Evolutionary conservation across 768 basidiomycete species (phyloP).

Genomic region (Xerocomellus intermedius): DNA sequence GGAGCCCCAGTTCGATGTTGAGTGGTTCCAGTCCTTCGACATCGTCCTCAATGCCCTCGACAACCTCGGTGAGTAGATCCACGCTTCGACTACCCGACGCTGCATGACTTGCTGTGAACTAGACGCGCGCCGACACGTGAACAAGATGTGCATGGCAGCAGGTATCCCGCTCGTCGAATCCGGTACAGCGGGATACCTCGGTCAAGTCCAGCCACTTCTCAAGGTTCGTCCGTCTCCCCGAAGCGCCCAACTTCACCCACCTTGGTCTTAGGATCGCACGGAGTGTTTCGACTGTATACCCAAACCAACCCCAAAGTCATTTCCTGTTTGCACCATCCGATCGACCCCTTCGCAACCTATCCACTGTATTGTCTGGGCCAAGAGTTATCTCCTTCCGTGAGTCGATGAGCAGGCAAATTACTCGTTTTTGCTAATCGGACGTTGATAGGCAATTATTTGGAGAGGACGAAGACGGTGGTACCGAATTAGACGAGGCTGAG

Average conservation of each 20-base stretch:
- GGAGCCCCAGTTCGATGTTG: constrained; percentile 82
- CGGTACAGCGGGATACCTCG: constrained; percentile 95
- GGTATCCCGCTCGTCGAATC: constrained; percentile 90
- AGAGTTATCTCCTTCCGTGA: constrained; percentile 91
- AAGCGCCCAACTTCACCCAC: neutral
- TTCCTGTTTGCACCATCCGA: constrained; percentile 96
- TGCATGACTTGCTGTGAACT: neutral
- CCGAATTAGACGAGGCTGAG: constrained; percentile 89
- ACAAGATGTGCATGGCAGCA: constrained; percentile 96
- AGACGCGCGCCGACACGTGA: constrained; percentile 96
- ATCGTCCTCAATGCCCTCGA: constrained; percentile 95
- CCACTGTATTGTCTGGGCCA: constrained; percentile 99
- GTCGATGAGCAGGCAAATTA: constrained; percentile 23
- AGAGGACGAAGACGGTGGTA: constrained; percentile 79
- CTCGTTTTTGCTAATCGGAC: neutral
- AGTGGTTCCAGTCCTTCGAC: constrained; percentile 90
- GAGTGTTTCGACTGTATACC: constrained; percentile 98
- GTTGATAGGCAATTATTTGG: constrained; percentile 83
- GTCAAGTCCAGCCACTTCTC: constrained; percentile 92
- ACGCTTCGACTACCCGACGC: neutral
- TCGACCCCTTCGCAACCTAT: constrained; percentile 97
- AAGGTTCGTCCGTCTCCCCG: constrained; percentile 50
- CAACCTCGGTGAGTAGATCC: constrained; percentile 73
- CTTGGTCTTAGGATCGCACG: constrained; percentile 60
- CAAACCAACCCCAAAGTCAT: constrained; percentile 90